Percentiles rank a stretch among this genome's conserved stretches.
Evolutionary conservation across 345 rosid genomes (phyloP).

Genomic region (Cochlearia excelsa): DNA sequence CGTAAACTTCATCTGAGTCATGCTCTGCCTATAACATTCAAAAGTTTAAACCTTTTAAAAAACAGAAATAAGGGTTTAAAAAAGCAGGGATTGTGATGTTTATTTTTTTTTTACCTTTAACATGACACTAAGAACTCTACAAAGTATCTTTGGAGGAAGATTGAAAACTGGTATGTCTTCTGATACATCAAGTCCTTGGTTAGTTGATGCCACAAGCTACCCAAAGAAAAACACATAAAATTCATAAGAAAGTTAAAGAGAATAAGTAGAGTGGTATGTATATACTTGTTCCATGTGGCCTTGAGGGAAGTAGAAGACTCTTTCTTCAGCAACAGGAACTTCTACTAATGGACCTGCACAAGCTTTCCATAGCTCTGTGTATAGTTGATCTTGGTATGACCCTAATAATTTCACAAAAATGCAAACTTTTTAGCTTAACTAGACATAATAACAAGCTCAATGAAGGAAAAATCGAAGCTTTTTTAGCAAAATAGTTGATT

Average conservation of each 20-base stretch:
- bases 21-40: conserved; percentile 52
- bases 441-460: too few species aligned
- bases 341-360: conserved; percentile 80
- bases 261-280: not conserved
- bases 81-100: not conserved
- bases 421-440: not conserved
- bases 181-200: conserved; percentile 52
- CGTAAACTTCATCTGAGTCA: conserved; percentile 87
- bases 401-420: conserved; percentile 15
- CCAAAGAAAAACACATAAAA: conserved; percentile 26
- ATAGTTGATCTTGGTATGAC: conserved; percentile 42
- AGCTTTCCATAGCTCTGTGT: conserved; percentile 71
- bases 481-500: conserved; percentile 13
- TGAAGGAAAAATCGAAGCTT: conserved; percentile 5
- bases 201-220: conserved; percentile 86
- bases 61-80: not conserved
- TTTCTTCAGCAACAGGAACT: conserved; percentile 51
- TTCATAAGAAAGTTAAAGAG: conserved; percentile 10
- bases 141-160: conserved; percentile 79
- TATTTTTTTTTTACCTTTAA: conserved; percentile 46
- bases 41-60: not conserved
- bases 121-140: conserved; percentile 58
- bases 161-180: conserved; percentile 55
- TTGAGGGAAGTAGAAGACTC: conserved; percentile 72
- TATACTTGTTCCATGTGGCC: conserved; percentile 78